Evolutionary conservation across 352 stramenopile genomes (phyloP), one percentile per base, ranked within the genome.

Genomic region (Phytophthora lateralis): DNA sequence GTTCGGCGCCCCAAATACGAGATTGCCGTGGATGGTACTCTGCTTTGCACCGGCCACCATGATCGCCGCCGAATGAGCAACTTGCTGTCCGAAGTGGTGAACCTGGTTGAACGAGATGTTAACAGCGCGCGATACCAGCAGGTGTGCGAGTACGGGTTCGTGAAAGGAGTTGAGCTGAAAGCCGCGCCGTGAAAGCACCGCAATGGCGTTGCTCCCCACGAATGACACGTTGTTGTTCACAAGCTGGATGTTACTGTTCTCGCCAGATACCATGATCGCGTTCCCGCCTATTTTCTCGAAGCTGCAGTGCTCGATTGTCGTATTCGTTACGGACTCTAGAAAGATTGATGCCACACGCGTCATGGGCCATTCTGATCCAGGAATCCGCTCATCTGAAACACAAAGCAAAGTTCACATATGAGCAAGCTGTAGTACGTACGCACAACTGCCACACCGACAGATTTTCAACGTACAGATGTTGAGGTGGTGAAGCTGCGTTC

Each of bases 101-200:
- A 93, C 62, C 48, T 91, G 80, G 51, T 93, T 93, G 51, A 72
- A 89, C n/a, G 80, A 88, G 12, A 93, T 51, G 37, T 82, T 89
- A 15, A 79, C 52, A 4, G 58, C 51, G 0, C 66, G 69, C 2
- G 80, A 75, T 12, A 70, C 66, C 15, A 93, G 60, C 5, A 89
- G 45, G 17, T 82, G 69, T 3, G 50, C 48, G 4, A 78, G 65
- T 10, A 89, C 77, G 7, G 59, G 43, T 0, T 66, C 42, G 3
- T 48, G 54, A 42, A 81, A 69, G n/a, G 79, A 71, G 37, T 85
- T 88, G 41, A 55, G 60, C 10, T 67, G 65, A 11, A 63, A 68
- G 0, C 37, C 65, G 8, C 62, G 52, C 2, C 80, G 66, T 10
- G 72, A 54, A 14, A 93, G 34, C 7, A 91, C 43, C 0, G 71